Evolutionary conservation across 306 rosid genomes (phyloP).

Genomic region (Cicer chorassanicum): DNA sequence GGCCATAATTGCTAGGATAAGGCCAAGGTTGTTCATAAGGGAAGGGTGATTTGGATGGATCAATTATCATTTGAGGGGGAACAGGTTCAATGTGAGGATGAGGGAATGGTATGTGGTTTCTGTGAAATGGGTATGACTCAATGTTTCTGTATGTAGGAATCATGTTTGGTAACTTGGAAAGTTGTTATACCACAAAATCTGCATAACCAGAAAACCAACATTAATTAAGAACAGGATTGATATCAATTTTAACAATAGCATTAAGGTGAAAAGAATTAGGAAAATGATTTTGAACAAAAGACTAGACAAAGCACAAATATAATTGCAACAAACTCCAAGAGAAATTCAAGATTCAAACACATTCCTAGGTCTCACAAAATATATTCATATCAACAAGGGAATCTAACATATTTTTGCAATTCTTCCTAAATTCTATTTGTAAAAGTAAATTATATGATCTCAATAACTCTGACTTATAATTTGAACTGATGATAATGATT

Average conservation of each 20-base stretch:
- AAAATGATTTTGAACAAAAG: too few relatives aligned
- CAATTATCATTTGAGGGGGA: constrained; percentile 51
- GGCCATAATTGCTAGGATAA: constrained; percentile 44
- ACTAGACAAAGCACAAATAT: too few relatives aligned
- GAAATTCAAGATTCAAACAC: too few relatives aligned
- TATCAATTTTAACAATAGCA: neutral
- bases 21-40: constrained; percentile 58
- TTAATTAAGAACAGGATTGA: neutral
- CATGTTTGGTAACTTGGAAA: constrained; percentile 44
- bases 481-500: too few relatives aligned
- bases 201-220: neutral
- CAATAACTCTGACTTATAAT: too few relatives aligned
- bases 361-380: too few relatives aligned
- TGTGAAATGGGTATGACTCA: constrained; percentile 67
- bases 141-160: constrained; percentile 55
- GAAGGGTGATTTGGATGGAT: constrained; percentile 52
- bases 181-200: neutral
- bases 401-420: too few relatives aligned
- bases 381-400: too few relatives aligned
- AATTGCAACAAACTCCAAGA: too few relatives aligned
- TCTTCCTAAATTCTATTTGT: too few relatives aligned
- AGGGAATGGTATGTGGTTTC: constrained; percentile 46
- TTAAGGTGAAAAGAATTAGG: too few relatives aligned
- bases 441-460: too few relatives aligned
- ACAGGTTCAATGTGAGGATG: constrained; percentile 42